Base-by-base conservation (phyloP, 208 protist genomes). In the Trypanosomatidae sp. region DNA sequence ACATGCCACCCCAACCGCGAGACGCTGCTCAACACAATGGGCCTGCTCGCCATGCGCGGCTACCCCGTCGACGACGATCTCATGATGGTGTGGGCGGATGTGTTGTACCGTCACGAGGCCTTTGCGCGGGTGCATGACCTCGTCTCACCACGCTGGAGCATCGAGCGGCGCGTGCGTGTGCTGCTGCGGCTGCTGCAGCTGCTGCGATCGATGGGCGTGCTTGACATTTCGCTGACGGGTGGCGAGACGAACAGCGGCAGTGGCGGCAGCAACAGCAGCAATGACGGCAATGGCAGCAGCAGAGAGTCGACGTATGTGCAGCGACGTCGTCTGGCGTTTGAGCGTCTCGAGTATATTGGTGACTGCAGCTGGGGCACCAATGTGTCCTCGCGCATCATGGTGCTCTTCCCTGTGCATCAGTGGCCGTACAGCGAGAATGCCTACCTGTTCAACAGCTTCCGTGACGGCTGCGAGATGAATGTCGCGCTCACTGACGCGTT, bases 341-440 rank as follows among this genome's bases (percentile, higher is more conserved):
- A 93, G 20, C 58, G 84, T 18, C 28, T 84, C 21, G 79, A 93
- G 56, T 93, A 88, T 65, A 74, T 93, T 51, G 84, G 84, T 0
- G 84, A 93, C 56, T 78, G 56, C 50, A 61, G 59, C 21, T 89
- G 84, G 84, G 66, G 80, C 16, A 53, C 60, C 25, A 42, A 77
- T 42, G 47, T 89, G 8, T 69, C 71, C 7, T 61, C 58, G 33
- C 72, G 84, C 13, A 71, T 93, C 22, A 62, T 84, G 61, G 16
- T 76, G 23, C 47, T 93, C 20, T 89, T 76, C 39, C 77, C 84
- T 0, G 69, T 85, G 35, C 60, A 68, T 43, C 76, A 80, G 53
- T 93, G 72, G 68, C 43, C 61, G 33, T 83, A 86, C 51, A 84
- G 77, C 39, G 64, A 89, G 49, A 59, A 61, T 18, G 37, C 56